phyloP scores from a whole-genome alignment of 257 asterid species.

The Agastache rugosa region DNA sequence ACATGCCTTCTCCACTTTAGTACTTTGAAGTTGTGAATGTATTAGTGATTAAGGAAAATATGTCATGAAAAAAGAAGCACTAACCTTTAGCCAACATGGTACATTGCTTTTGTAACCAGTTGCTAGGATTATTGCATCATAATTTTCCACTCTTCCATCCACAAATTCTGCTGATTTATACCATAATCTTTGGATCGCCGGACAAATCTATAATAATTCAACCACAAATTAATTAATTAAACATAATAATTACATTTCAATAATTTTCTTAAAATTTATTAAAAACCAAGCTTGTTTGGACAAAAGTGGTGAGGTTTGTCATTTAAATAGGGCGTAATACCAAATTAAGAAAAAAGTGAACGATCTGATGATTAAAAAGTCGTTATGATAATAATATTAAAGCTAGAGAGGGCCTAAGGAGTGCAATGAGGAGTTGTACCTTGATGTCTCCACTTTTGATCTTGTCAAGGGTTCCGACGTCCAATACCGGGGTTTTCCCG shows the following conservation, averaged over 20 bases:
- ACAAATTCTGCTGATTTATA: slow-evolving; percentile 55
- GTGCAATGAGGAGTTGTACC: too few species aligned
- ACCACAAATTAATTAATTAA: neutral
- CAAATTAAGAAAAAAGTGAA: too few species aligned
- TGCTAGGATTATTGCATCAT: slow-evolving; percentile 69
- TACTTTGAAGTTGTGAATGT: neutral
- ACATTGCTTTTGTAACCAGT: slow-evolving; percentile 83
- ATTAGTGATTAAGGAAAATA: neutral
- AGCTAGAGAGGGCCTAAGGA: too few species aligned
- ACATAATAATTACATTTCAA: neutral
- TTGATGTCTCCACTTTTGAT: slow-evolving; percentile 76
- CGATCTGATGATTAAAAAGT: too few species aligned
- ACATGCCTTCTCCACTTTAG: slow-evolving; percentile 30
- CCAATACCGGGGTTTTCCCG: slow-evolving; percentile 74
- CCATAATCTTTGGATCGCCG: slow-evolving; percentile 53
- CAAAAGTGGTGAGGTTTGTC: slow-evolving; percentile 42
- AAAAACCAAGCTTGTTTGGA: slow-evolving; percentile 31
- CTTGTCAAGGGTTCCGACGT: slow-evolving; percentile 76
- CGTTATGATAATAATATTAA: too few species aligned
- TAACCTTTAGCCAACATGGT: slow-evolving; percentile 72
- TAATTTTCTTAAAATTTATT: neutral
- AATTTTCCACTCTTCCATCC: slow-evolving; percentile 58
- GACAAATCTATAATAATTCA: slow-evolving; percentile 47
- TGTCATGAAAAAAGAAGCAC: neutral
- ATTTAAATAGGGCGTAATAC: too few species aligned